phyloP scores from a whole-genome alignment of 2,329 filamentous ascomycete species.

The Fusarium tuaranense region DNA sequence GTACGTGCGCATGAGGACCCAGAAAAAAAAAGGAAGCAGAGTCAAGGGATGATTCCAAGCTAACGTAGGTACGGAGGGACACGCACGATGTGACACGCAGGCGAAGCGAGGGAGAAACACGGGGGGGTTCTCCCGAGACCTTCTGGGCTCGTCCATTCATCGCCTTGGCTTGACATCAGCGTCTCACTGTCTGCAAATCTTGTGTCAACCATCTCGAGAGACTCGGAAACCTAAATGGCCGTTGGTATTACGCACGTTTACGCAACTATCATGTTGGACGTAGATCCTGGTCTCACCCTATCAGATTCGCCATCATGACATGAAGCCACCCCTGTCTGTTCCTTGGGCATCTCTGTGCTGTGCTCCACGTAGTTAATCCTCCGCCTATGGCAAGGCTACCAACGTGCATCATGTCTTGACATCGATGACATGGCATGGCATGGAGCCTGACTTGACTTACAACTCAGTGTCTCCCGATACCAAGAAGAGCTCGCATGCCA shows the following conservation, averaged over 20 bases:
- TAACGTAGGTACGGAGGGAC: conserved; percentile 17
- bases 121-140: conserved; percentile 17
- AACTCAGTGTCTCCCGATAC: background rate
- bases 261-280: background rate
- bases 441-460: background rate
- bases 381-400: background rate
- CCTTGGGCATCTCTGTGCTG: background rate
- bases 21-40: background rate
- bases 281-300: conserved; percentile 3
- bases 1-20: conserved; percentile 8
- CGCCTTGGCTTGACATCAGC: background rate
- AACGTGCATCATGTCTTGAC: background rate
- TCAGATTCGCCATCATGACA: background rate
- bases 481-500: background rate
- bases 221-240: background rate
- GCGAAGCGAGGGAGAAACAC: conserved; percentile 7
- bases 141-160: conserved; percentile 4
- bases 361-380: background rate
- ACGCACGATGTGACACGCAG: conserved; percentile 7
- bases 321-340: background rate
- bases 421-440: background rate
- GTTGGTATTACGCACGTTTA: conserved; percentile 15
- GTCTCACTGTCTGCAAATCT: background rate
- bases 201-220: background rate
- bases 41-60: conserved; percentile 1